These are phyloP conservation scores for Xylariaceae sp. DNA, from an alignment of 2,329 filamentous ascomycete genomes.

Conservation along the genomic window DNA sequence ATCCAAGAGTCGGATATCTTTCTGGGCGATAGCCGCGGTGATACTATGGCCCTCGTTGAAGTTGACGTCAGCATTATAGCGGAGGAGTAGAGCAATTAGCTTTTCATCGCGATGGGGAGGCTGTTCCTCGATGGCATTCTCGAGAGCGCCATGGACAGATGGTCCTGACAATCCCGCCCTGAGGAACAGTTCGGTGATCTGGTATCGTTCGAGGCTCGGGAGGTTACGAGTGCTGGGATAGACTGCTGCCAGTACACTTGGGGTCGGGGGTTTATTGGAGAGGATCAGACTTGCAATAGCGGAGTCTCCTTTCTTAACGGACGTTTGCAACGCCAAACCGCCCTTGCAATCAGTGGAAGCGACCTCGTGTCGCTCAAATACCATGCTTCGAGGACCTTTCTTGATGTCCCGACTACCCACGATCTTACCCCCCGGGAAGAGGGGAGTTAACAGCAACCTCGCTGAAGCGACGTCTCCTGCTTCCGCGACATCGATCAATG, in stretches of 20 bases:
- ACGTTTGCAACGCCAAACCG: slow-evolving; percentile 46
- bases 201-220: slow-evolving; percentile 37
- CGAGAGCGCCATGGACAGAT: slow-evolving; percentile 44
- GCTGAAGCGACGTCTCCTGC: slow-evolving; percentile 43
- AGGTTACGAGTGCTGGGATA: slow-evolving; percentile 46
- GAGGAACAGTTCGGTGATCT: slow-evolving; percentile 47
- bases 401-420: slow-evolving; percentile 22
- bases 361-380: slow-evolving; percentile 40
- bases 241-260: slow-evolving; percentile 42
- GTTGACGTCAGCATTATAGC: slow-evolving; percentile 50
- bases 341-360: slow-evolving; percentile 50
- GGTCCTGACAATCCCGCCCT: slow-evolving; percentile 42
- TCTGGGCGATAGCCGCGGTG: slow-evolving; percentile 42
- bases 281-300: slow-evolving; percentile 44
- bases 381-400: slow-evolving; percentile 25
- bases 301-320: slow-evolving; percentile 41
- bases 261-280: slow-evolving; percentile 38
- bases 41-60: slow-evolving; percentile 48
- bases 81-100: slow-evolving; percentile 48
- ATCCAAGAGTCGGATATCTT: slow-evolving; percentile 42
- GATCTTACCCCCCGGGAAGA: slow-evolving; percentile 36
- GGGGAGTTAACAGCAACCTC: slow-evolving; percentile 45
- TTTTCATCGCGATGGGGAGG: slow-evolving; percentile 43
- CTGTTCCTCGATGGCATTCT: slow-evolving; percentile 48
- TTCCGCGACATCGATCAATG: slow-evolving; percentile 45